Conservation (phyloP, 257 asterid genomes). For the Verbena officinalis region DNA sequence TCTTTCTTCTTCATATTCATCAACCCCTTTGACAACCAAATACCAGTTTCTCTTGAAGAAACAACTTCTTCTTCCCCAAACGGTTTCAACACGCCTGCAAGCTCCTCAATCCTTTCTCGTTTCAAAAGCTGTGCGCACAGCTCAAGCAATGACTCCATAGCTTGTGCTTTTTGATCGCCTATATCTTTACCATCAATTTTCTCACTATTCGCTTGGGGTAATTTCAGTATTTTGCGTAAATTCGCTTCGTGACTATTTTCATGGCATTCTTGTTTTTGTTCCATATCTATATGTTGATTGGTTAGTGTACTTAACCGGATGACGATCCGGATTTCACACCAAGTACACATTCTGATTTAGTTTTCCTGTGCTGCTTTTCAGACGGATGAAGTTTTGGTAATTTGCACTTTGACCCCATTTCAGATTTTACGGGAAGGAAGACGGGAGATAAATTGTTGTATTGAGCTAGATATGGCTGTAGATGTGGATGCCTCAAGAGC, state of each 20-base stretch:
- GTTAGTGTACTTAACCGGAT: conserved; percentile 60
- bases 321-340: conserved; percentile 45
- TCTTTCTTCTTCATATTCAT: conserved; percentile 58
- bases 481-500: conserved; percentile 81
- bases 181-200: conserved; percentile 3
- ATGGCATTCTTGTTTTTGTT: background rate
- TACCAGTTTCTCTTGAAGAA: conserved; percentile 89
- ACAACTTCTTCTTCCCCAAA: conserved; percentile 77
- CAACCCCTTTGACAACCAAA: conserved; percentile 84
- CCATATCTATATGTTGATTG: conserved; percentile 42
- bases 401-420: conserved; percentile 25
- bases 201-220: background rate
- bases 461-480: conserved; percentile 63
- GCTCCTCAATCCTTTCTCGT: conserved; percentile 72
- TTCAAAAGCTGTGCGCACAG: conserved; percentile 81
- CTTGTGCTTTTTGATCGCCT: conserved; percentile 62
- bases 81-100: conserved; percentile 77
- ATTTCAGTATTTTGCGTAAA: background rate
- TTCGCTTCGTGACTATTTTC: no score
- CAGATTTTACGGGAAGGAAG: conserved; percentile 52
- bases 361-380: conserved; percentile 31
- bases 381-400: conserved; percentile 17
- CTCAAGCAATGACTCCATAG: conserved; percentile 85
- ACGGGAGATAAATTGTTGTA: conserved; percentile 56
- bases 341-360: background rate